phyloP scores from a whole-genome alignment of 768 basidiomycete genomes.

The Pleurotus cornucopiae region DNA sequence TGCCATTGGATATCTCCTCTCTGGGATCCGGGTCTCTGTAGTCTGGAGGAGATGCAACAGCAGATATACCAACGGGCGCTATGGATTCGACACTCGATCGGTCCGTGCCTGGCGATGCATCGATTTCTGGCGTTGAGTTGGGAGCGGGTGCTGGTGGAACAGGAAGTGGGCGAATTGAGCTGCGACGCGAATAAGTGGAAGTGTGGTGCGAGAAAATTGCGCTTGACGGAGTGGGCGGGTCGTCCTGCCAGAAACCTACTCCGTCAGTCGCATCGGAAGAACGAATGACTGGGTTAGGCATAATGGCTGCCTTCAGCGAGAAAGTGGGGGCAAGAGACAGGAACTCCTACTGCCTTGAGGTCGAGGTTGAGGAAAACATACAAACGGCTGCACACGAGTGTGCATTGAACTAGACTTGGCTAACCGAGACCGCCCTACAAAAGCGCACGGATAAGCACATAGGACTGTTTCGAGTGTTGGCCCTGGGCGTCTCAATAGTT shows the following conservation, averaged over 20 bases:
- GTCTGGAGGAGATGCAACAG: constrained; percentile 3
- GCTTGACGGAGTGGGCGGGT: background rate
- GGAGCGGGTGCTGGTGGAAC: background rate
- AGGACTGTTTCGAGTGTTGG: too few species aligned
- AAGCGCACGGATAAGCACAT: too few species aligned
- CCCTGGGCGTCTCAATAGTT: too few species aligned
- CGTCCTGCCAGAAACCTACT: background rate
- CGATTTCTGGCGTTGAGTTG: background rate
- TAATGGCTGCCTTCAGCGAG: too few species aligned
- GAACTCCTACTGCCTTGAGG: too few species aligned
- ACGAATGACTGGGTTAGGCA: too few species aligned
- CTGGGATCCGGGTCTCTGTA: background rate
- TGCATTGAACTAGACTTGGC: too few species aligned
- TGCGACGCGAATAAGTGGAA: background rate
- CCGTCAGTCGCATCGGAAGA: too few species aligned
- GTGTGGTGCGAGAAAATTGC: background rate
- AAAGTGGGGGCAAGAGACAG: too few species aligned
- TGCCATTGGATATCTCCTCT: background rate
- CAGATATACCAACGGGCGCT: constrained; percentile 1
- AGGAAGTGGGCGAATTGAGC: background rate
- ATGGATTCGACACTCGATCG: constrained; percentile 4
- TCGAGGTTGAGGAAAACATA: too few species aligned
- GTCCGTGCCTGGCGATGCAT: background rate
- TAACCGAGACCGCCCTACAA: too few species aligned
- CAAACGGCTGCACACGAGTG: too few species aligned